Conservation (phyloP, 2,329 filamentous ascomycete species). For the Venturia pyrina region DNA sequence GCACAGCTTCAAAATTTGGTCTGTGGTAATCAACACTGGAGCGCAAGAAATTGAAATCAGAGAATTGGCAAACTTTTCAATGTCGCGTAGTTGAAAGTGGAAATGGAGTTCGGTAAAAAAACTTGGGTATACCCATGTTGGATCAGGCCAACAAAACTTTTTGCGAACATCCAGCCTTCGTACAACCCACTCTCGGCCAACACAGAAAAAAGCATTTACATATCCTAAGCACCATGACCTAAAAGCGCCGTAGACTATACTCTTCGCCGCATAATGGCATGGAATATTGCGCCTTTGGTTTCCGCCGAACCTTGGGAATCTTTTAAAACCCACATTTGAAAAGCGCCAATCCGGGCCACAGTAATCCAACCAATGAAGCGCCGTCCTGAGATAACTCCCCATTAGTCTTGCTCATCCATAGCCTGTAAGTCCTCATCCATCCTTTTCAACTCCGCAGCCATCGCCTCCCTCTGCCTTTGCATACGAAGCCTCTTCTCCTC, state of each 20-base stretch:
- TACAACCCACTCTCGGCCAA: no score
- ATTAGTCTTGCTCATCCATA: conserved; percentile 5
- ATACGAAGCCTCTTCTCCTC: conserved; percentile 22
- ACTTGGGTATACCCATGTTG: no score
- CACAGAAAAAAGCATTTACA: no score
- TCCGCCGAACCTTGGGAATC: neutral
- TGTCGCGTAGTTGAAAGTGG: no score
- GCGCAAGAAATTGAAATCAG: no score
- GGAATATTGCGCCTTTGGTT: neutral
- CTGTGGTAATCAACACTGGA: no score
- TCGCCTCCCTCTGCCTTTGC: conserved; percentile 24
- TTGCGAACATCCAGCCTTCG: no score
- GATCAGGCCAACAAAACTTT: no score
- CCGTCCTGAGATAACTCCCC: neutral
- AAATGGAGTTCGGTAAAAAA: no score
- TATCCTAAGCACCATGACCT: neutral
- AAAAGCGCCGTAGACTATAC: neutral
- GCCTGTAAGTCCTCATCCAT: conserved; percentile 17
- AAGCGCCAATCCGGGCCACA: no score
- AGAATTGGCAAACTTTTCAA: no score
- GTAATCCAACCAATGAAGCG: neutral
- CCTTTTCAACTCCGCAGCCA: conserved; percentile 23
- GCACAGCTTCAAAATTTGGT: no score
- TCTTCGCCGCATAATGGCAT: neutral
- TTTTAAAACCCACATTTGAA: neutral